phyloP scores from a whole-genome alignment of 805 yeast genomes.

The Myxozyma mucilagina region DNA sequence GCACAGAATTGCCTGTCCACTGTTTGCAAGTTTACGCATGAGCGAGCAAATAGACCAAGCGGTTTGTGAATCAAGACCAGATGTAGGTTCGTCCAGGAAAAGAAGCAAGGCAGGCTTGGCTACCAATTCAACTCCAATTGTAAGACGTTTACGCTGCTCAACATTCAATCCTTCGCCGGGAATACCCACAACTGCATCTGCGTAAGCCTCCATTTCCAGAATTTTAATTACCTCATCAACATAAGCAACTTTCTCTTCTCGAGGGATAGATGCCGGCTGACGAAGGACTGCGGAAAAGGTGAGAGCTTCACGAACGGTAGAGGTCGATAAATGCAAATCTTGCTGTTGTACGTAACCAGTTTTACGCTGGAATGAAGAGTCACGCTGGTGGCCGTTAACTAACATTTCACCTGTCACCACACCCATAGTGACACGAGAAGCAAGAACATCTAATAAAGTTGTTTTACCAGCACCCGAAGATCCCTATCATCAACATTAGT shows the following conservation, averaged over 20 bases:
- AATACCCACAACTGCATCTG: slow-evolving; percentile 80
- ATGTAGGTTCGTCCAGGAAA: slow-evolving; percentile 68
- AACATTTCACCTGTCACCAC: slow-evolving; percentile 70
- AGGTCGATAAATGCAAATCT: slow-evolving; percentile 67
- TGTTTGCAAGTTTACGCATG: slow-evolving; percentile 64
- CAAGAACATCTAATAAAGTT: slow-evolving; percentile 63
- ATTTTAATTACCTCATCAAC: slow-evolving; percentile 67
- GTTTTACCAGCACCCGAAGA: slow-evolving; percentile 89
- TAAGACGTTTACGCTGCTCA: slow-evolving; percentile 65
- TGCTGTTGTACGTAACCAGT: slow-evolving; percentile 84
- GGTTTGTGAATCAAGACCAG: slow-evolving; percentile 64
- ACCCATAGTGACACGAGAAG: slow-evolving; percentile 71
- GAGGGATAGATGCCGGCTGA: slow-evolving; percentile 59
- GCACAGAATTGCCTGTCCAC: slow-evolving; percentile 74
- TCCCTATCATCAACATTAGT: slow-evolving; percentile 43
- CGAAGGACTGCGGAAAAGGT: slow-evolving; percentile 71
- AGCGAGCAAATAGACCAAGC: slow-evolving; percentile 71
- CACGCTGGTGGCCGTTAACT: slow-evolving; percentile 68
- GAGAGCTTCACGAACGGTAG: slow-evolving; percentile 75
- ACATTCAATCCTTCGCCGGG: slow-evolving; percentile 73
- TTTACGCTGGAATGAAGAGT: slow-evolving; percentile 68
- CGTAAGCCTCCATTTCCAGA: slow-evolving; percentile 67
- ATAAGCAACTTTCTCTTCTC: slow-evolving; percentile 61
- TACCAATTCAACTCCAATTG: slow-evolving; percentile 72
- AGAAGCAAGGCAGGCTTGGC: slow-evolving; percentile 66